Percentiles rank a stretch among this genome's conserved stretches.
phyloP scores from a whole-genome alignment of 208 protist species.

The Trypanosoma platydactyli region DNA sequence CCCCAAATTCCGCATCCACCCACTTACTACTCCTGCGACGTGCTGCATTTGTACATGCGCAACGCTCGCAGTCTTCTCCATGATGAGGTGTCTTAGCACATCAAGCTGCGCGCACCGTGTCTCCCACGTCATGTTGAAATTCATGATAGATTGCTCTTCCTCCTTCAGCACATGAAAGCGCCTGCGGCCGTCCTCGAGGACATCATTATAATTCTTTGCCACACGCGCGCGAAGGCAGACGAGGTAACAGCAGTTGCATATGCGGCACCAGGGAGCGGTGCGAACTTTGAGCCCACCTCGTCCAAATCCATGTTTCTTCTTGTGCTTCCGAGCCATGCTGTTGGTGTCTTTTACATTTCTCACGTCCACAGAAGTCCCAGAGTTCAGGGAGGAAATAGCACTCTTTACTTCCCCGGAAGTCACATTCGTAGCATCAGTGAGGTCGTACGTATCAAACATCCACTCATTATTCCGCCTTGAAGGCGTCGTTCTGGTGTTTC shows the following conservation, averaged over 20 bases:
- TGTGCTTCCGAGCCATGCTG: background rate
- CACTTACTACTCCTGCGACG: conserved; percentile 19
- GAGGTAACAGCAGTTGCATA: conserved; percentile 60
- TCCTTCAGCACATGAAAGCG: conserved; percentile 58
- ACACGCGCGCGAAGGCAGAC: conserved; percentile 56
- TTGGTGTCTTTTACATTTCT: background rate
- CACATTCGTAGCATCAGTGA: background rate
- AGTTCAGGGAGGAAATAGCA: too few relatives aligned
- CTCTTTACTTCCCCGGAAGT: background rate
- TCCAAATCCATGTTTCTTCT: background rate
- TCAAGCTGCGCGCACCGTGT: conserved; percentile 47
- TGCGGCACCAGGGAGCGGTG: conserved; percentile 29
- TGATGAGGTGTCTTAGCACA: conserved; percentile 41
- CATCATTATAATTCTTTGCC: conserved; percentile 41
- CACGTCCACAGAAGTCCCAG: too few relatives aligned
- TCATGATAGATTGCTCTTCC: conserved; percentile 46
- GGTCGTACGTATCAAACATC: conserved; percentile 24
- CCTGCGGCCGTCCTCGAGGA: conserved; percentile 58
- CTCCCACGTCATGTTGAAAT: conserved; percentile 46
- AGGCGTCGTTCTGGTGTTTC: background rate
- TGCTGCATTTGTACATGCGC: conserved; percentile 34
- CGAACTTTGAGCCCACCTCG: conserved; percentile 26
- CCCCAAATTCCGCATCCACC: conserved; percentile 11
- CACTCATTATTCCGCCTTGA: background rate
- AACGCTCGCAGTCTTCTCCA: conserved; percentile 45